Conservation (phyloP, 176 grass and related monocot species). For the Urochloa ruziziensis region DNA sequence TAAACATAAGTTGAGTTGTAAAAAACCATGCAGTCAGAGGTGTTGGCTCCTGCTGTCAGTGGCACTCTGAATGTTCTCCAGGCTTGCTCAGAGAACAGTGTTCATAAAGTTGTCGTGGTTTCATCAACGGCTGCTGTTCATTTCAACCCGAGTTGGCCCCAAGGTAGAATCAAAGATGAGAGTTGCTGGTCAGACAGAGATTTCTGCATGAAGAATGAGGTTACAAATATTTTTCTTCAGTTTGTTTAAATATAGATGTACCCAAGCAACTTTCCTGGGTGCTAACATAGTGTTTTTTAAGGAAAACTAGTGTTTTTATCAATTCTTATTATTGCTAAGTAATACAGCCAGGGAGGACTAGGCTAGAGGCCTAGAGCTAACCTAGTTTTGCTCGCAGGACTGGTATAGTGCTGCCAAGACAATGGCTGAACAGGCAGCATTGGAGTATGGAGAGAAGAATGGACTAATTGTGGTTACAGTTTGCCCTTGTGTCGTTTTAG, state of each 20-base stretch:
- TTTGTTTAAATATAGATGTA: neutral
- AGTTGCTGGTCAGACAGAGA: slow-evolving; percentile 48
- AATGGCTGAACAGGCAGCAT: slow-evolving; percentile 33
- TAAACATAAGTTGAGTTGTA: neutral
- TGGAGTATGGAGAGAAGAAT: slow-evolving; percentile 39
- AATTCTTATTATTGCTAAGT: neutral
- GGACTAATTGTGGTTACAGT: slow-evolving; percentile 25
- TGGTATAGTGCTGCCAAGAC: slow-evolving; percentile 50
- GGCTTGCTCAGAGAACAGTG: slow-evolving; percentile 14
- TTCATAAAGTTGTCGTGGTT: slow-evolving; percentile 41
- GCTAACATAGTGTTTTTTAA: neutral
- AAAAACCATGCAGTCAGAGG: slow-evolving; percentile 29
- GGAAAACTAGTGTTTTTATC: neutral
- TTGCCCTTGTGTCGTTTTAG: slow-evolving; percentile 35
- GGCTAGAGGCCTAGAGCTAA: neutral
- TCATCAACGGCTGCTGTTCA: slow-evolving; percentile 35
- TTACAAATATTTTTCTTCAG: neutral
- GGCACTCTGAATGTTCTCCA: slow-evolving; percentile 41
- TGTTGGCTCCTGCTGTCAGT: slow-evolving; percentile 37
- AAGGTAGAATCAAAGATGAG: slow-evolving; percentile 36
- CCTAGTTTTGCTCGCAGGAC: slow-evolving; percentile 14
- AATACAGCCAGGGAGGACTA: neutral
- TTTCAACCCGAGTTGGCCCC: slow-evolving; percentile 35
- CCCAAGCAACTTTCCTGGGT: neutral
- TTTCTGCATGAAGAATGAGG: slow-evolving; percentile 24